A percentile compares a stretch with the other conserved stretches of the same genome.
phyloP scores from a whole-genome alignment of 2,329 filamentous ascomycete genomes.

The Aspergillus unguis region DNA sequence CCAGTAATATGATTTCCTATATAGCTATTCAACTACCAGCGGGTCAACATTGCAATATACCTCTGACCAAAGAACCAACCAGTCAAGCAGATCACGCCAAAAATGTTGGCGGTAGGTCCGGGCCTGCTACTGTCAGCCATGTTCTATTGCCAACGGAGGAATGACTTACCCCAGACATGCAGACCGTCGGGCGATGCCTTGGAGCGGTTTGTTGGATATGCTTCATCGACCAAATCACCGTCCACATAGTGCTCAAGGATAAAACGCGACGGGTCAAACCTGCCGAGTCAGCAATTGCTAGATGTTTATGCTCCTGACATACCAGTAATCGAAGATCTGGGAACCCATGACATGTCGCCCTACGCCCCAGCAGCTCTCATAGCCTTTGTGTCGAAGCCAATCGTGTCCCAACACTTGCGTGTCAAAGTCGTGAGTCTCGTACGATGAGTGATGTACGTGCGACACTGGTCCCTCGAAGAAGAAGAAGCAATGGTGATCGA shows the following conservation, averaged over 20 bases:
- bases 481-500: conserved; percentile 56
- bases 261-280: conserved; percentile 11
- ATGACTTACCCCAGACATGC: conserved; percentile 30
- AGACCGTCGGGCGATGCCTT: conserved; percentile 31
- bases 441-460: conserved; percentile 51
- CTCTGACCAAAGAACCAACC: too few relatives aligned
- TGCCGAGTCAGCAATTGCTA: neutral
- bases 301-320: neutral
- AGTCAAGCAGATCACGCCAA: too few relatives aligned
- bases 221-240: conserved; percentile 12
- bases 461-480: conserved; percentile 32
- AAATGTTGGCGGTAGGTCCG: too few relatives aligned
- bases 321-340: conserved; percentile 21
- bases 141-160: too few relatives aligned
- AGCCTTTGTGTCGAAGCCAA: conserved; percentile 47
- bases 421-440: conserved; percentile 54
- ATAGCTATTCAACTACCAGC: too few relatives aligned
- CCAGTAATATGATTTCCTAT: too few relatives aligned
- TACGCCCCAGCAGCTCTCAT: conserved; percentile 30
- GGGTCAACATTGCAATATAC: too few relatives aligned
- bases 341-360: conserved; percentile 17
- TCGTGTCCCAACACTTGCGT: conserved; percentile 52
- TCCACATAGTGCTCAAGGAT: conserved; percentile 20
- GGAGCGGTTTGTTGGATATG: conserved; percentile 31
- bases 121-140: too few relatives aligned